Conservation (phyloP, 495 filamentous ascomycete genomes). For the Penicillium coprophilum region DNA sequence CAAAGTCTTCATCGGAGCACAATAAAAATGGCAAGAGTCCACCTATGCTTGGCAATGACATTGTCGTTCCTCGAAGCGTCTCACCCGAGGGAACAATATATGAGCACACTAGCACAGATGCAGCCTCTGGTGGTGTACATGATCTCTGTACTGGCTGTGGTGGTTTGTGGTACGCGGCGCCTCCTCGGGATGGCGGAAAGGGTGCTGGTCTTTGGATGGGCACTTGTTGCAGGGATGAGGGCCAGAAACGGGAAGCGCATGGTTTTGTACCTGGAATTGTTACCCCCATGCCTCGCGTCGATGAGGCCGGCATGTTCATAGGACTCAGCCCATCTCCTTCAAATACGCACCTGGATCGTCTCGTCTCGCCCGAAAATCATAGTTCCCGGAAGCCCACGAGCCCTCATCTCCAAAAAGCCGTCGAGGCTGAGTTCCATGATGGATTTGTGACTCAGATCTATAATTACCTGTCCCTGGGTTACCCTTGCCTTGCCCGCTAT, state of each 20-base stretch:
- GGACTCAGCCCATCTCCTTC: slow-evolving; percentile 12
- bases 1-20: slow-evolving; percentile 30
- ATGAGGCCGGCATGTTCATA: slow-evolving; percentile 9
- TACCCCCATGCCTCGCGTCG: slow-evolving; percentile 26
- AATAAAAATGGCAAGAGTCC: slow-evolving; percentile 61
- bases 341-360: slow-evolving; percentile 1
- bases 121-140: background rate
- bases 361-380: background rate
- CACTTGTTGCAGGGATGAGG: slow-evolving; percentile 36
- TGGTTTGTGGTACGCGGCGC: slow-evolving; percentile 45
- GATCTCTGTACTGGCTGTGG: slow-evolving; percentile 25
- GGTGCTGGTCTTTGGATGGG: slow-evolving; percentile 69
- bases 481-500: slow-evolving; percentile 74
- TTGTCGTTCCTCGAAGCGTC: slow-evolving; percentile 70
- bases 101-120: slow-evolving; percentile 53
- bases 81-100: slow-evolving; percentile 81
- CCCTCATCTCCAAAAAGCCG: slow-evolving; percentile 50
- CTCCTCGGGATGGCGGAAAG: slow-evolving; percentile 25
- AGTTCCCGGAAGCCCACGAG: slow-evolving; percentile 11
- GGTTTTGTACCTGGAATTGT: slow-evolving; percentile 24
- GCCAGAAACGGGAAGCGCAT: slow-evolving; percentile 10
- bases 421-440: slow-evolving; percentile 71
- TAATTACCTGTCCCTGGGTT: slow-evolving; percentile 91
- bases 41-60: slow-evolving; percentile 79
- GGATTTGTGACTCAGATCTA: slow-evolving; percentile 92